These are phyloP conservation scores for Grigorovia yakushimaensis DNA, from an alignment of 805 yeast species.

Conservation along the genomic window DNA sequence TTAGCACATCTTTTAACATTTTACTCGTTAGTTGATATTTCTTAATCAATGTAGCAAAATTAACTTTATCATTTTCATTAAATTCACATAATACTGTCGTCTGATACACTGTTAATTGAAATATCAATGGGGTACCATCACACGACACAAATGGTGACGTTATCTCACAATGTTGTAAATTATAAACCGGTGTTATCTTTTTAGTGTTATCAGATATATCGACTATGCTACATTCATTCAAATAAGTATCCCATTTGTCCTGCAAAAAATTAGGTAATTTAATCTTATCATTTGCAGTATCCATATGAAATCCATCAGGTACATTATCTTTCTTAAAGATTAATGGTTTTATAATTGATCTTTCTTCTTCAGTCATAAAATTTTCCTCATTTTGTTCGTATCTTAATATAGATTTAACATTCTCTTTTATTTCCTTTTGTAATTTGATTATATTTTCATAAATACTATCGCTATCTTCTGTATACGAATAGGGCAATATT, in stretches of 20 bases:
- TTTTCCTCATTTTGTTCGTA: background rate
- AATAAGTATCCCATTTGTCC: constrained; percentile 12
- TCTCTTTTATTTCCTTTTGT: background rate
- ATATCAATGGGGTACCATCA: constrained; percentile 8
- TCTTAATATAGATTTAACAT: background rate
- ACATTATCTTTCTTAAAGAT: constrained; percentile 17
- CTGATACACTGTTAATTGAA: constrained; percentile 22
- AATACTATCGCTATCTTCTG: background rate
- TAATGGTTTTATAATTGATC: constrained; percentile 7
- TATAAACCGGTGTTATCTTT: constrained; percentile 13
- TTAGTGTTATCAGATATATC: constrained; percentile 10
- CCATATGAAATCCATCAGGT: constrained; percentile 11
- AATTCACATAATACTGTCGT: constrained; percentile 18
- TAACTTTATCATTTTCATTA: constrained; percentile 11
- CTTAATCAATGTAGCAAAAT: constrained; percentile 7
- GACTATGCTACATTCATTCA: constrained; percentile 3
- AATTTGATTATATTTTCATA: background rate
- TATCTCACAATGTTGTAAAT: constrained; percentile 25
- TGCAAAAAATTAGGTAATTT: constrained; percentile 14
- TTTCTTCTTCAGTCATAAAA: background rate
- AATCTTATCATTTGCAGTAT: background rate
- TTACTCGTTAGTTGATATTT: constrained; percentile 3
- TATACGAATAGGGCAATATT: background rate
- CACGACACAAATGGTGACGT: constrained; percentile 12
- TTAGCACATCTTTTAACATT: constrained; percentile 8